phyloP scores from a whole-genome alignment of 345 rosid species.

The Pistacia vera region DNA sequence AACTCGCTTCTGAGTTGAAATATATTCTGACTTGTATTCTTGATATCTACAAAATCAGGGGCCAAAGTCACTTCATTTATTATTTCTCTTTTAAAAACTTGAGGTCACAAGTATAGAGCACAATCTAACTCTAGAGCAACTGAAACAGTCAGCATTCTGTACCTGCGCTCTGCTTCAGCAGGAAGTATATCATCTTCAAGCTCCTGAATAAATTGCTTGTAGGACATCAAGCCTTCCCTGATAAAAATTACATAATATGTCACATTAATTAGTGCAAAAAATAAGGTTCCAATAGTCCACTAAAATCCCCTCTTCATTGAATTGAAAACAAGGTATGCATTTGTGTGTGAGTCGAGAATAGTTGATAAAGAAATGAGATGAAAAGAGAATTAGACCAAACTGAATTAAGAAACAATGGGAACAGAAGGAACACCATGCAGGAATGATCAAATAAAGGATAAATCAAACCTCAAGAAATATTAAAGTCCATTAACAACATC shows the following conservation, averaged over 20 bases:
- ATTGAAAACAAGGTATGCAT: background rate
- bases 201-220: conserved; percentile 99
- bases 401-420: background rate
- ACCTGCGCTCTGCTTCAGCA: conserved; percentile 99
- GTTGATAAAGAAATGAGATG: background rate
- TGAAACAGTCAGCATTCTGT: conserved; percentile 19
- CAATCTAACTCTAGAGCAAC: conserved; percentile 2
- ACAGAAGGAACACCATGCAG: background rate
- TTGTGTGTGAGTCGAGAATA: background rate
- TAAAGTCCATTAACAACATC: conserved; percentile 21
- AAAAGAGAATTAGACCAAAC: background rate
- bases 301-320: background rate
- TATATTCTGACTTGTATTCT: conserved; percentile 91
- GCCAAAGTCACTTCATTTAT: conserved; percentile 14
- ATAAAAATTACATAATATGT: conserved; percentile 22
- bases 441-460: conserved; percentile 3
- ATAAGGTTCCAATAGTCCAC: conserved; percentile 2
- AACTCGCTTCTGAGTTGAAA: conserved; percentile 86
- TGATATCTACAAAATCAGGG: conserved; percentile 70
- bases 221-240: conserved; percentile 99
- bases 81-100: background rate
- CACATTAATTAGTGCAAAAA: conserved; percentile 2
- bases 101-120: background rate
- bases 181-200: conserved; percentile 98
- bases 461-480: conserved; percentile 10